phyloP scores from a whole-genome alignment of 176 grass and related monocot genomes.

The Aegilops longissima region DNA sequence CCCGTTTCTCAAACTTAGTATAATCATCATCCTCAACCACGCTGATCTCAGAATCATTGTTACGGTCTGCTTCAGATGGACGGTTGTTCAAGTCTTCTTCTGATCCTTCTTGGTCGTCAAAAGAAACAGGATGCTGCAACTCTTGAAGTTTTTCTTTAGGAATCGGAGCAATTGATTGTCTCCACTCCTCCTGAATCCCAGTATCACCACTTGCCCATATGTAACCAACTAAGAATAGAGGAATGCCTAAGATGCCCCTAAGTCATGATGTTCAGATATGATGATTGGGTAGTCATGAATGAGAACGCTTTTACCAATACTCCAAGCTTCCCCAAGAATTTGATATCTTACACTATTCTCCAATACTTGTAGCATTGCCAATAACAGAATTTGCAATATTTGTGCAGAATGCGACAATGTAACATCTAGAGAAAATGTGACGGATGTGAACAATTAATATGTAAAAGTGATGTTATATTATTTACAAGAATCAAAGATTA shows the following conservation, averaged over 20 bases:
- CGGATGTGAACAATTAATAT: slow-evolving; percentile 12
- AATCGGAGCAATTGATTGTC: too few relatives aligned
- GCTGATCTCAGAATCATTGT: too few relatives aligned
- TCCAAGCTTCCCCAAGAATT: slow-evolving; percentile 75
- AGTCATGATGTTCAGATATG: slow-evolving; percentile 50
- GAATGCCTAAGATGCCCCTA: slow-evolving; percentile 42
- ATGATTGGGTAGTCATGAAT: slow-evolving; percentile 46
- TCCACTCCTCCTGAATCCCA: too few relatives aligned
- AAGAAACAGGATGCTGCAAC: too few relatives aligned
- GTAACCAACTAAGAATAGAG: slow-evolving; percentile 16
- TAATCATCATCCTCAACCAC: too few relatives aligned
- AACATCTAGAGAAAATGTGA: slow-evolving; percentile 52
- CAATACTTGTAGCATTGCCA: slow-evolving; percentile 75
- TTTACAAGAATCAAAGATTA: neutral
- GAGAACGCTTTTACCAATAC: slow-evolving; percentile 65
- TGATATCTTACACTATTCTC: slow-evolving; percentile 54
- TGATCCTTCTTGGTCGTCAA: too few relatives aligned
- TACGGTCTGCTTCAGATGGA: too few relatives aligned
- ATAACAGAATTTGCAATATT: slow-evolving; percentile 65
- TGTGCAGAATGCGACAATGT: slow-evolving; percentile 61
- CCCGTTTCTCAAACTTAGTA: too few relatives aligned
- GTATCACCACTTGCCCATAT: too few relatives aligned
- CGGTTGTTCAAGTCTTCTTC: too few relatives aligned
- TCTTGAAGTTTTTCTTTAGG: too few relatives aligned
- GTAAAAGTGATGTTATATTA: neutral